Evolutionary conservation across 352 stramenopile genomes (phyloP).

Genomic region (Globisporangium cystogenes): DNA sequence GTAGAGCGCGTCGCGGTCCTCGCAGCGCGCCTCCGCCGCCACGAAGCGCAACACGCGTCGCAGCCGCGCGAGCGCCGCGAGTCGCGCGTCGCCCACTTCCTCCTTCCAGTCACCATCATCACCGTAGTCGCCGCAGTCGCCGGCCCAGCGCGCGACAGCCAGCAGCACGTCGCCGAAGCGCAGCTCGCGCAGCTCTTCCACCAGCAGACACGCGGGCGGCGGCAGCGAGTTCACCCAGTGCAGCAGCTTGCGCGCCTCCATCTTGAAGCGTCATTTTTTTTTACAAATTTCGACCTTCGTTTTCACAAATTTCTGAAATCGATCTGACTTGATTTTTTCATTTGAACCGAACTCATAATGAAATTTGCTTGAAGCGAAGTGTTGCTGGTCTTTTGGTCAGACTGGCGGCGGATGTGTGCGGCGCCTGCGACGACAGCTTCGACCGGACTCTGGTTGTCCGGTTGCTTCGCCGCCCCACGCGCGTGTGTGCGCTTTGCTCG

Average conservation of each 20-base stretch:
- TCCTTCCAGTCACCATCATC: background rate
- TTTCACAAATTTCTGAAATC: too few relatives aligned
- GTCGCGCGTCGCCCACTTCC: too few relatives aligned
- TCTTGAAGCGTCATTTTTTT: background rate
- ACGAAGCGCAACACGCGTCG: slow-evolving; percentile 32
- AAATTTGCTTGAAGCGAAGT: too few relatives aligned
- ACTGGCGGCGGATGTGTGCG: too few relatives aligned
- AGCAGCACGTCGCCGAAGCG: slow-evolving; percentile 52
- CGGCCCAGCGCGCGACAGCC: slow-evolving; percentile 38
- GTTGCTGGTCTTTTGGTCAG: too few relatives aligned
- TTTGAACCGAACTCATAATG: too few relatives aligned
- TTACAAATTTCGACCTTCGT: too few relatives aligned
- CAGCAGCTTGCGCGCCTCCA: slow-evolving; percentile 34
- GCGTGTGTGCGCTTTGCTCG: too few relatives aligned
- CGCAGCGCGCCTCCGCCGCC: slow-evolving; percentile 27
- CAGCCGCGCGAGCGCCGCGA: slow-evolving; percentile 12
- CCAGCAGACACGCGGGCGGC: slow-evolving; percentile 47
- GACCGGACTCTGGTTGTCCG: too few relatives aligned
- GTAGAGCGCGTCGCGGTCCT: slow-evolving; percentile 39
- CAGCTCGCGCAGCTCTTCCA: slow-evolving; percentile 47
- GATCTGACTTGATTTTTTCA: background rate
- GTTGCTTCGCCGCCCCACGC: too few relatives aligned
- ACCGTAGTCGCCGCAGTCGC: background rate
- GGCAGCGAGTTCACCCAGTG: slow-evolving; percentile 77
- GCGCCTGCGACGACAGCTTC: too few relatives aligned